Evolutionary conservation across 192 early-diverging fungal species (phyloP), one percentile per base, ranked within the genome.

Genomic region (Backusella circina): DNA sequence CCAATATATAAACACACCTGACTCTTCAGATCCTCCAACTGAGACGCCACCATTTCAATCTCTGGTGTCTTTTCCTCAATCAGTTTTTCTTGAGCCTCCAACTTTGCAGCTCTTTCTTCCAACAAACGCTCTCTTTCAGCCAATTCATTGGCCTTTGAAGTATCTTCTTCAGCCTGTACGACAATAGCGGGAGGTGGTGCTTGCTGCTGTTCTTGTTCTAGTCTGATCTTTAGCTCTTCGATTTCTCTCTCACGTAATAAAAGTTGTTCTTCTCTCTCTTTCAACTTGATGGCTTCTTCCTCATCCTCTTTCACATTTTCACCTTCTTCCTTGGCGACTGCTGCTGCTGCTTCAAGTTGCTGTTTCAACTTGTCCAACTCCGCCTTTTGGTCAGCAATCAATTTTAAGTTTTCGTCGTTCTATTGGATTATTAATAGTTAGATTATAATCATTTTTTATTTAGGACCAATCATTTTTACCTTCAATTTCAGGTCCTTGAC

Each of bases 351-450:
- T 33, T 44, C 71, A 9, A 80, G 37, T 47, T 80, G 74, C 21
- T 73, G 75, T 47, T 72, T 71, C 33, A 80, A 61, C 32, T 65
- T 50, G 21, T 76, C 79, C 13, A 80, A 54, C 47, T 80, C 79
- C 51, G 79, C 79, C n/a, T 76, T 67, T 37, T 80, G 79, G 31
- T 80, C 75, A 18, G 75, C 79, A 70, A 80, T 80, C 71, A 80
- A 32, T 38, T 75, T 44, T 30, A 73, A 28, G 23, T 80, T 72
- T 51, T 66, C 75, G 33, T 80, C 70, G 26, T 80, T 80, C 79
- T 77, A 18, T 37, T 71, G 21, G 21, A 23, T 77, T 21, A 21
- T 41, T 41, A 16, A 12, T 31, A 32, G 21, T 57, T 54, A 16
- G 21, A 15, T 70, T 41, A 18, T 15, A 9, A 18, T 39, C 35